Base-by-base conservation (phyloP, 2,329 filamentous ascomycete species). In the Beauveria varroae region DNA sequence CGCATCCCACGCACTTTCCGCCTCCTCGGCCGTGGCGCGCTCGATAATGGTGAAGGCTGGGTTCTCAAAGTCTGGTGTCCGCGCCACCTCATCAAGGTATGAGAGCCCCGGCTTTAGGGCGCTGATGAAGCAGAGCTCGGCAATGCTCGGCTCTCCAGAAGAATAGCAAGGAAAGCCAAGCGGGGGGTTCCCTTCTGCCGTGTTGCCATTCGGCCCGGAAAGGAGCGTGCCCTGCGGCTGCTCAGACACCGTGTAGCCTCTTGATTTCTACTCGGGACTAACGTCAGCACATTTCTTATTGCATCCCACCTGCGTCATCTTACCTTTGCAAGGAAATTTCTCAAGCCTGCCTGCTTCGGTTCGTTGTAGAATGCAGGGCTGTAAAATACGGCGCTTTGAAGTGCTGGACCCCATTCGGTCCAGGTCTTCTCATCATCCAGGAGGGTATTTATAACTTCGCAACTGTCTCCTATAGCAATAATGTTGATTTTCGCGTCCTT, bases 91-190 rank as follows among this genome's bases (percentile, higher is more conserved):
- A 54, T 84, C 74, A 41, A 92, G 76, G 80, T 86, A 92, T 44
- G 75, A 71, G 2, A 91, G 71, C 28, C 90, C 81, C 2, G 76
- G 71, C 14, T 70, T 67, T 64, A 84, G 81, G 0, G 82, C 80
- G 12, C 70, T 71, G 14, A 87, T 76, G 57, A 93, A 79, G 63
- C 90, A 81, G 43, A 78, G 76, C 71, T 96, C 90, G 8, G 75
- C 75, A 67, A 85, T 78, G 40, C 78, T 69, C 1, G 73, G 67
- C 64, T 89, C 84, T 3, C 87, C 87, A 1, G 86, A 82, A n/a
- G 87, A 87, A 72, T 88, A 88, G 64, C 86, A 81, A 5, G 88
- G 88, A 65, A 84, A 88, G 5, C 88, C 87, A 49, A 82, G 76
- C 12, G 72, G 65, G 0, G 77, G 76, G 68, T 79, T 75, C 43